A percentile compares a stretch with the other conserved stretches of the same genome.
phyloP scores from a whole-genome alignment of 768 basidiomycete species.

The Ramaria sp. region DNA sequence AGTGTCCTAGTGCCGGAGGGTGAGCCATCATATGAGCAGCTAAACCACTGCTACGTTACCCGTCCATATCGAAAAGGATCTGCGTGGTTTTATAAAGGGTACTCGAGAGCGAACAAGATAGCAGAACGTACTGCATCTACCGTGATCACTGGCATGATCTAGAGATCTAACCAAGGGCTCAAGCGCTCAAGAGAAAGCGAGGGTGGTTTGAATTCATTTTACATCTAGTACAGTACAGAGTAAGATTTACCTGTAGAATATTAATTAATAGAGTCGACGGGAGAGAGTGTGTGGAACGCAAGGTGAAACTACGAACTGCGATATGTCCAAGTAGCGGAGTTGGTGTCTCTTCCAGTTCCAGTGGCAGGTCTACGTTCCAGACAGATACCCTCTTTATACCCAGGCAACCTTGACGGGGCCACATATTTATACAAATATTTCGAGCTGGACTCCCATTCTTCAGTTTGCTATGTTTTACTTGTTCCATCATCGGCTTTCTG shows the following conservation, averaged over 20 bases:
- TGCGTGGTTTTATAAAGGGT: not conserved
- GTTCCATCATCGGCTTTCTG: not conserved
- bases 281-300: too few species aligned
- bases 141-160: constrained; percentile 9
- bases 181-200: not conserved
- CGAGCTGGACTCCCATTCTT: not conserved
- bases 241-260: too few species aligned
- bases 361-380: not conserved
- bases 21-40: constrained; percentile 1
- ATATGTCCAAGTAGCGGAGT: not conserved
- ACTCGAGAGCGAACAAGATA: not conserved
- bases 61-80: constrained; percentile 25
- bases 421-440: not conserved
- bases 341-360: not conserved
- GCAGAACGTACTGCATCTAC: constrained; percentile 18
- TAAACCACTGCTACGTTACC: constrained; percentile 11
- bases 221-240: too few species aligned
- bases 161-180: not conserved
- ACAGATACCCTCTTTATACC: not conserved
- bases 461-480: not conserved
- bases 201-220: too few species aligned
- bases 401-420: not conserved
- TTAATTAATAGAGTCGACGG: too few species aligned
- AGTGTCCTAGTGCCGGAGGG: constrained; percentile 38
- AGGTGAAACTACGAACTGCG: not conserved